Percentiles rank a stretch among this genome's conserved stretches.
phyloP scores from a whole-genome alignment of 129 eudicot genomes.

The Artemisia argyi region DNA sequence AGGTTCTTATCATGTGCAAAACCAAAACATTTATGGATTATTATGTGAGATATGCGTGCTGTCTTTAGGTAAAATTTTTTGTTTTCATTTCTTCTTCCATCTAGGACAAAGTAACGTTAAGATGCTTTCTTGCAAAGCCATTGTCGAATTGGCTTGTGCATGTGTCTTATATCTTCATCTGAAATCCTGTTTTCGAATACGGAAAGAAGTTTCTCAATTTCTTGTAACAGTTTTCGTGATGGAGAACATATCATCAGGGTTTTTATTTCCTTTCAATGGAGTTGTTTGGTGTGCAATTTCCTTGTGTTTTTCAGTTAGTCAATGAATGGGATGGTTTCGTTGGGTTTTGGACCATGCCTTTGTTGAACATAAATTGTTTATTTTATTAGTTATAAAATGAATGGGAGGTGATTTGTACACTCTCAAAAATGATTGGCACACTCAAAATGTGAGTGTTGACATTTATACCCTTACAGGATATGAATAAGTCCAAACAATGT shows the following conservation, averaged over 20 bases:
- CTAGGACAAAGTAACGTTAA: constrained; percentile 22
- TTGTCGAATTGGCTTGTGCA: constrained; percentile 33
- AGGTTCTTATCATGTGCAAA: constrained; percentile 43
- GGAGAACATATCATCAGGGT: constrained; percentile 36
- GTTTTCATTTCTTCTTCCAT: constrained; percentile 26
- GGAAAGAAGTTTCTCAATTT: constrained; percentile 18
- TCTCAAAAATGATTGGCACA: too few relatives aligned
- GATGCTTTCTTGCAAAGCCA: constrained; percentile 48
- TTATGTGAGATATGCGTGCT: constrained; percentile 55
- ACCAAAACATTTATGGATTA: constrained; percentile 30
- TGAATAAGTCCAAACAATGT: too few relatives aligned
- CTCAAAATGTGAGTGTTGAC: too few relatives aligned
- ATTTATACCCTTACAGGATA: too few relatives aligned
- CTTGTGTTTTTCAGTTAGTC: constrained; percentile 17
- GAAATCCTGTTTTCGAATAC: constrained; percentile 27
- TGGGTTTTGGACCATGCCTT: too few relatives aligned
- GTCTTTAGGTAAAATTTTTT: constrained; percentile 23
- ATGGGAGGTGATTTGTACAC: too few relatives aligned
- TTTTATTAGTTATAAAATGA: too few relatives aligned
- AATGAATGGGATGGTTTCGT: background rate
- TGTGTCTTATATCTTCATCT: constrained; percentile 11
- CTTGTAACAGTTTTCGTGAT: constrained; percentile 38
- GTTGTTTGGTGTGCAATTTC: constrained; percentile 36
- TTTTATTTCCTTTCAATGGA: constrained; percentile 27
- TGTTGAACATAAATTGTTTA: too few relatives aligned